A percentile compares a stretch with the other conserved stretches of the same genome.
These are phyloP conservation scores for Xylariaceae sp. DNA, from an alignment of 2,329 filamentous ascomycete species.

Conservation along the genomic window DNA sequence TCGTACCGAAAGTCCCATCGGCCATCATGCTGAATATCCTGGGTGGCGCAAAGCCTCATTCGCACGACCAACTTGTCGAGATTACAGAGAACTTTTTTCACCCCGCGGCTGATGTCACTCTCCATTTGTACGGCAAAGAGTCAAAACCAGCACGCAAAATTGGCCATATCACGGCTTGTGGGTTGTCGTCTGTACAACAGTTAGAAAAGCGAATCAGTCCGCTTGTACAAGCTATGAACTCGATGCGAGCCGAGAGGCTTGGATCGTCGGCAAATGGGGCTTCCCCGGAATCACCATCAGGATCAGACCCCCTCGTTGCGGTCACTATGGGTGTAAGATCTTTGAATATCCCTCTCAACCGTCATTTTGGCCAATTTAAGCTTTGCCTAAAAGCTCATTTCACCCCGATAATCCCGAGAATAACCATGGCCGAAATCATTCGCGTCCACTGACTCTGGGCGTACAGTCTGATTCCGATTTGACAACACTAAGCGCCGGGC, in stretches of 20 bases:
- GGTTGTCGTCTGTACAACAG: slow-evolving; percentile 64
- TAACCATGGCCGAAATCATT: background rate
- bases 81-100: slow-evolving; percentile 44
- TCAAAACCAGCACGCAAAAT: slow-evolving; percentile 90
- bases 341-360: too few species aligned
- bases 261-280: slow-evolving; percentile 24
- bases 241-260: slow-evolving; percentile 55
- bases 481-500: slow-evolving; percentile 61
- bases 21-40: slow-evolving; percentile 82
- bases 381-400: background rate
- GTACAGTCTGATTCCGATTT: slow-evolving; percentile 42
- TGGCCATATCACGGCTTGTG: slow-evolving; percentile 85
- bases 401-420: background rate
- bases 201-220: slow-evolving; percentile 58
- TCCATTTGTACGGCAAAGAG: slow-evolving; percentile 91
- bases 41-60: slow-evolving; percentile 63
- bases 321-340: slow-evolving; percentile 67
- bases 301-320: slow-evolving; percentile 58
- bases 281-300: slow-evolving; percentile 25
- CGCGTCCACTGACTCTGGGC: too few species aligned
- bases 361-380: background rate
- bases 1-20: slow-evolving; percentile 58
- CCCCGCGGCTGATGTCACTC: slow-evolving; percentile 48
- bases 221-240: slow-evolving; percentile 64
- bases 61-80: slow-evolving; percentile 54